Base-by-base conservation (phyloP, 106 monocot species). In the Chionographis japonica region DNA sequence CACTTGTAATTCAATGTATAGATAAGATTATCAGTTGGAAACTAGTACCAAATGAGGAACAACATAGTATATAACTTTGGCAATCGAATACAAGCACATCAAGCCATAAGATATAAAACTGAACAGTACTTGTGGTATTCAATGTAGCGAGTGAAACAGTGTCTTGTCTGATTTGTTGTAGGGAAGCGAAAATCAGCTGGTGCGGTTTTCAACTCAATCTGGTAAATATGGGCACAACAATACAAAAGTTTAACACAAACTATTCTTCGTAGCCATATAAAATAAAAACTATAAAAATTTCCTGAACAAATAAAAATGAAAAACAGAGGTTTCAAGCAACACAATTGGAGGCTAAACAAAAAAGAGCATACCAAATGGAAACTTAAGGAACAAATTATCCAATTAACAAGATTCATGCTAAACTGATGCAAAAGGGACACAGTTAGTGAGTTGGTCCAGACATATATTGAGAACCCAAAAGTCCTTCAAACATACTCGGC, bases 91-190 rank as follows among this genome's bases (percentile, higher is more conserved):
- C 27, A 41, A 49, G 8, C 38, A 11, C 16, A 59, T 38, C 37
- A 63, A 14, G 12, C 27, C 17, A 65, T 14, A 56, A 58, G n/a
- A 12, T 10, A 58, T 39, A 70, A 66, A 74, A 67, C 16, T 27
- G 13, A 62, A 39, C 12, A 37, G 18, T 82, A 92, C 91, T 60
- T 87, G 70, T 92, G 91, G 63, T 58, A 92, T 62, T 92, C 91
- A 63, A 92, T 77, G 60, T 92, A 92, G 65, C 91, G 82, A 66
- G 87, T 87, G 72, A 91, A 87, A 58, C 87, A 87, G 52, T 84
- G 78, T 14, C 84, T 84, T 52, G 84, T 79, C 74, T 87, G 86
- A 74, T 87, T 87, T 49, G 86, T 79, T 16, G 86, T 87, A 17
- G 86, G 86, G 60, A 87, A 87, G 63, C 86, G 86, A 61, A 87